Conservation (phyloP, 1,139 yeast species). For the Sugiyamaella grinbergsii region DNA sequence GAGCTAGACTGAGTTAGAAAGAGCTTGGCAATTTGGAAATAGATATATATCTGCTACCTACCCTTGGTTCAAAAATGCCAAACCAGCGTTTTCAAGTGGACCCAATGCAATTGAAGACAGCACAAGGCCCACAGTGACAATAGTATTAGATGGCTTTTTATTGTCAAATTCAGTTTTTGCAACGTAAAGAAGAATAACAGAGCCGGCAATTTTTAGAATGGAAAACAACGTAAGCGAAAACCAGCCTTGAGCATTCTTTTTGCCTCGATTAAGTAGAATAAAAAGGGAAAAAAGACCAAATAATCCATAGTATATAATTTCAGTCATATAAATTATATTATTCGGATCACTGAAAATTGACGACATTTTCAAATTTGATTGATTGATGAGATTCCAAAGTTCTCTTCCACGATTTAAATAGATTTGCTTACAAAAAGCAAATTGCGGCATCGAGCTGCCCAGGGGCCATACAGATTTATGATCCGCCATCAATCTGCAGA, state of each 20-base stretch:
- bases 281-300: constrained; percentile 3
- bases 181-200: constrained; percentile 18
- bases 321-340: constrained; percentile 17
- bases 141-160: constrained; percentile 12
- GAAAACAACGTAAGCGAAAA: constrained; percentile 15
- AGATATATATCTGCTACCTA: constrained; percentile 3
- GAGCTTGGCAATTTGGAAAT: neutral
- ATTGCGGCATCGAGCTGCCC: neutral
- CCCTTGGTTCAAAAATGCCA: constrained; percentile 19
- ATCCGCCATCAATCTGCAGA: constrained; percentile 6
- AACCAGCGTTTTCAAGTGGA: constrained; percentile 24
- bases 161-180: constrained; percentile 16
- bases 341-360: constrained; percentile 9
- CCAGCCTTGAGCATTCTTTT: constrained; percentile 21
- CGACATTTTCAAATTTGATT: constrained; percentile 2
- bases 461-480: neutral
- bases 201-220: constrained; percentile 21
- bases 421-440: no score
- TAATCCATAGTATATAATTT: constrained; percentile 16
- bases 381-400: neutral
- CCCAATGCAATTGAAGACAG: constrained; percentile 24
- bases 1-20: constrained; percentile 1
- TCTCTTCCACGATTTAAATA: neutral
- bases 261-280: constrained; percentile 7
- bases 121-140: constrained; percentile 21